phyloP scores from a whole-genome alignment of 495 filamentous ascomycete species.

The Venustampulla echinocandica region DNA sequence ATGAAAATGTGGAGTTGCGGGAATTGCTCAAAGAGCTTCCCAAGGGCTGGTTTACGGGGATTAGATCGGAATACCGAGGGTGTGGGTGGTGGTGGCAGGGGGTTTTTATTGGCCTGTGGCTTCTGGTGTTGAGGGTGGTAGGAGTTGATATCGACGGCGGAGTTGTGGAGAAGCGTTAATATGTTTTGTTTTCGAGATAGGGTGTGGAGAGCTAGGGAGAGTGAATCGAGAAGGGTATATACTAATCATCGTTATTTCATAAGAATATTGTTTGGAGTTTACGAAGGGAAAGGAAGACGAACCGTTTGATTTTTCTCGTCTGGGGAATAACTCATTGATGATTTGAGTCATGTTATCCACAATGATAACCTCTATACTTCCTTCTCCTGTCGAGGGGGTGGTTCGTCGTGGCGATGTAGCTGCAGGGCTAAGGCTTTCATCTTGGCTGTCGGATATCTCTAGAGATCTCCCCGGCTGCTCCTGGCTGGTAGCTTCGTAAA shows the following conservation, averaged over 20 bases:
- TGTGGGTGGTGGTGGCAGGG: not conserved
- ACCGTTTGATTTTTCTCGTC: slow-evolving; percentile 17
- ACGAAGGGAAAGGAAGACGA: not conserved
- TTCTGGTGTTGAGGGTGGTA: no score
- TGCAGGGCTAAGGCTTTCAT: not conserved
- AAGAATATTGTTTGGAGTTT: not conserved
- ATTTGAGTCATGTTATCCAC: slow-evolving; percentile 15
- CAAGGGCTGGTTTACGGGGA: slow-evolving; percentile 14
- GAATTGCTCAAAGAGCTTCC: slow-evolving; percentile 18
- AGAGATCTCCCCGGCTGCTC: not conserved
- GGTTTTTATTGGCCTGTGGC: no score
- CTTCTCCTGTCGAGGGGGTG: not conserved
- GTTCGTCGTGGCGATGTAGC: not conserved
- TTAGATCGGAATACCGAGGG: not conserved
- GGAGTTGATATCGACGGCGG: slow-evolving; percentile 3
- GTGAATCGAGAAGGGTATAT: slow-evolving; percentile 13
- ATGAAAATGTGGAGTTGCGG: slow-evolving; percentile 19
- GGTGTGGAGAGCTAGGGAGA: slow-evolving; percentile 12
- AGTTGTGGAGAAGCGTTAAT: slow-evolving; percentile 22
- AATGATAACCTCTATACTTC: slow-evolving; percentile 17
- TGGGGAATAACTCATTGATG: slow-evolving; percentile 15
- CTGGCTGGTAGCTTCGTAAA: not conserved
- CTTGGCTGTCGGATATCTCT: slow-evolving; percentile 6
- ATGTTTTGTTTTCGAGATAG: slow-evolving; percentile 10
- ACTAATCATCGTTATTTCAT: slow-evolving; percentile 2